Conservation (phyloP, 169 alveolate species). For the Eimeria tenella region DNA sequence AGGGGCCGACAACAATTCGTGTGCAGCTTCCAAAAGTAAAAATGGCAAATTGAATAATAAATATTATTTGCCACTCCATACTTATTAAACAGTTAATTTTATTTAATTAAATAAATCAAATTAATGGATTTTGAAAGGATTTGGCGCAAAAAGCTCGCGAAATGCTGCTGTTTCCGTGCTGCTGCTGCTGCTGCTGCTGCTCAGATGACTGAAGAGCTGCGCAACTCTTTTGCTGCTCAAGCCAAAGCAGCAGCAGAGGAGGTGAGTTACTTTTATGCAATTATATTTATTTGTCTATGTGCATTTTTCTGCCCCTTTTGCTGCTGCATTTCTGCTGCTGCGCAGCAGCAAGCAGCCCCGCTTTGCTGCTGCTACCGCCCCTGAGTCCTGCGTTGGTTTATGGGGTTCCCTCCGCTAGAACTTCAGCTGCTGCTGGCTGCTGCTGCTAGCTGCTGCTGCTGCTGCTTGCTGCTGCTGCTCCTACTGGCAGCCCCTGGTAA, state of each 20-base stretch:
- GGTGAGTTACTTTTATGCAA: not conserved
- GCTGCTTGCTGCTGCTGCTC: not conserved
- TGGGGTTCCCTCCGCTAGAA: too few species aligned
- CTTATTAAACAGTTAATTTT: too few species aligned
- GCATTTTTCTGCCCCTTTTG: not conserved
- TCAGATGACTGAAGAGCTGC: slow-evolving; percentile 70
- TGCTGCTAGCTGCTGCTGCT: not conserved
- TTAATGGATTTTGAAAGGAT: too few species aligned
- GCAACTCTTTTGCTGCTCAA: slow-evolving; percentile 13
- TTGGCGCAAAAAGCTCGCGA: too few species aligned
- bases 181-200: not conserved
- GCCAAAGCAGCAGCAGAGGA: slow-evolving; percentile 52
- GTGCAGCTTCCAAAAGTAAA: slow-evolving; percentile 65
- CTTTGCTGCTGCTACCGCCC: not conserved
- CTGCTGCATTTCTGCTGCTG: not conserved
- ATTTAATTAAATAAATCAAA: too few species aligned
- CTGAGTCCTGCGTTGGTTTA: not conserved
- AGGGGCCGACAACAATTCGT: slow-evolving; percentile 57
- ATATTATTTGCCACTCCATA: too few species aligned
- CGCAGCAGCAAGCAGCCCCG: not conserved
- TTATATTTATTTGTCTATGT: not conserved
- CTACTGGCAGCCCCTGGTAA: not conserved
- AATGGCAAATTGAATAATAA: too few species aligned
- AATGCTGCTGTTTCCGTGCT: too few species aligned
- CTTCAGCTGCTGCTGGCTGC: not conserved